Percentiles rank a stretch among this genome's conserved stretches.
phyloP scores from a whole-genome alignment of 257 asterid species.

The Euphrasia confusa region DNA sequence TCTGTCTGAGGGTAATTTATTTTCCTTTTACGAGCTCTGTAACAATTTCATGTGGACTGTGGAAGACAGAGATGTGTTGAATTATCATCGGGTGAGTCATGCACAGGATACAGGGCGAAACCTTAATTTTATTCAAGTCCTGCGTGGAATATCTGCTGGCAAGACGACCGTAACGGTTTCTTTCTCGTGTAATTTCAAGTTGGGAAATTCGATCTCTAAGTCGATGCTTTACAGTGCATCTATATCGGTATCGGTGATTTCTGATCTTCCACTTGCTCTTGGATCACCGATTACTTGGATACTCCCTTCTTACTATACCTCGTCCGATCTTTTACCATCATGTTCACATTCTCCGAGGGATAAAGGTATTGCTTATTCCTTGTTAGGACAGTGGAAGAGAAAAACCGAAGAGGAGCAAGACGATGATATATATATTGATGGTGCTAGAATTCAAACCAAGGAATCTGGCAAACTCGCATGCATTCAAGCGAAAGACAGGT shows the following conservation, averaged over 20 bases:
- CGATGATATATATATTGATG: conserved; percentile 51
- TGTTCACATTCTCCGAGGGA: conserved; percentile 41
- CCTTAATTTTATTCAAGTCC: conserved; percentile 51
- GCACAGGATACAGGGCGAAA: conserved; percentile 31
- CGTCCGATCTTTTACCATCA: conserved; percentile 67
- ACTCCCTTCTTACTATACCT: conserved; percentile 73
- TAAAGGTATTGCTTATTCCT: conserved; percentile 62
- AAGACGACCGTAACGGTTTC: conserved; percentile 58
- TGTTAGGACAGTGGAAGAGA: conserved; percentile 43
- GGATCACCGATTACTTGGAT: conserved; percentile 79
- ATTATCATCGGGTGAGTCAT: conserved; percentile 33
- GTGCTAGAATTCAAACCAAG: conserved; percentile 57
- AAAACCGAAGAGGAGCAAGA: conserved; percentile 38
- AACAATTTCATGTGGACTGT: conserved; percentile 60
- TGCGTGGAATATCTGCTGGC: conserved; percentile 75
- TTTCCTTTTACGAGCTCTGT: conserved; percentile 82
- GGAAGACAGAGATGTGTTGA: conserved; percentile 52
- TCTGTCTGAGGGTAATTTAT: conserved; percentile 69
- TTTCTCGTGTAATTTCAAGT: conserved; percentile 61
- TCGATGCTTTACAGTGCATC: conserved; percentile 57
- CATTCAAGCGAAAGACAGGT: conserved; percentile 71
- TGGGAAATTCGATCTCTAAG: conserved; percentile 36
- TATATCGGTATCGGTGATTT: conserved; percentile 55
- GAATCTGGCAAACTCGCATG: conserved; percentile 64
- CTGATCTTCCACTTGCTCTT: conserved; percentile 79